phyloP scores from a whole-genome alignment of 108 stramenopile genomes.

The Skeletonema costatum region DNA sequence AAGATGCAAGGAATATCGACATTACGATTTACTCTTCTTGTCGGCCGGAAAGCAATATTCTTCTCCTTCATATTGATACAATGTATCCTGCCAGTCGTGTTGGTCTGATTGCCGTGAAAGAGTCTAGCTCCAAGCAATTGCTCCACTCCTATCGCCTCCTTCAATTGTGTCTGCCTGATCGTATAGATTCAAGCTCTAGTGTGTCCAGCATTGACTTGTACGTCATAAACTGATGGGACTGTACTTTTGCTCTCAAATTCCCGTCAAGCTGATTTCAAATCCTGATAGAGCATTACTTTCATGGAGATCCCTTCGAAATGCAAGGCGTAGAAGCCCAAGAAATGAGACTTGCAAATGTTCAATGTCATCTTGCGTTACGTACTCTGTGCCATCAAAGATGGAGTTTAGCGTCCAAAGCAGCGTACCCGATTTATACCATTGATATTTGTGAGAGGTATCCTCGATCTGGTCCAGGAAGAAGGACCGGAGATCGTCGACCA shows the following conservation, averaged over 20 bases:
- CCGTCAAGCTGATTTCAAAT: constrained; percentile 29
- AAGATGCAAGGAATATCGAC: constrained; percentile 29
- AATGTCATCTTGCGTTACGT: constrained; percentile 36
- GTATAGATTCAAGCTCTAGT: constrained; percentile 46
- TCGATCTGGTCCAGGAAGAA: constrained; percentile 46
- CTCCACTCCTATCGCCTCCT: constrained; percentile 17
- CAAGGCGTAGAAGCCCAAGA: constrained; percentile 22
- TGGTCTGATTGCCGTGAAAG: constrained; percentile 7
- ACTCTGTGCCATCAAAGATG: constrained; percentile 50
- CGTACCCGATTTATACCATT: constrained; percentile 32
- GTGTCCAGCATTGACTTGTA: constrained; percentile 53
- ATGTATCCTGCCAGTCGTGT: constrained; percentile 18
- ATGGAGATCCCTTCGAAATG: constrained; percentile 40
- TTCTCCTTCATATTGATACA: constrained; percentile 33
- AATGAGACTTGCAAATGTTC: constrained; percentile 44
- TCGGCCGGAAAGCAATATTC: constrained; percentile 29
- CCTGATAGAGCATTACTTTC: constrained; percentile 10
- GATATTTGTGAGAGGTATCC: constrained; percentile 41
- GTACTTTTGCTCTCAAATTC: constrained; percentile 41
- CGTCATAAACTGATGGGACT: constrained; percentile 37
- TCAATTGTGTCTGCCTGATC: constrained; percentile 41
- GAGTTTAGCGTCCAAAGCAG: constrained; percentile 39
- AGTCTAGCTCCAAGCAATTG: constrained; percentile 40
- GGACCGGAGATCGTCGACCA: constrained; percentile 35
- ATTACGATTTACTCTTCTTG: constrained; percentile 31